These are phyloP conservation scores for Mycocentrospora acerina DNA, from an alignment of 2,329 filamentous ascomycete genomes.

Conservation along the genomic window DNA sequence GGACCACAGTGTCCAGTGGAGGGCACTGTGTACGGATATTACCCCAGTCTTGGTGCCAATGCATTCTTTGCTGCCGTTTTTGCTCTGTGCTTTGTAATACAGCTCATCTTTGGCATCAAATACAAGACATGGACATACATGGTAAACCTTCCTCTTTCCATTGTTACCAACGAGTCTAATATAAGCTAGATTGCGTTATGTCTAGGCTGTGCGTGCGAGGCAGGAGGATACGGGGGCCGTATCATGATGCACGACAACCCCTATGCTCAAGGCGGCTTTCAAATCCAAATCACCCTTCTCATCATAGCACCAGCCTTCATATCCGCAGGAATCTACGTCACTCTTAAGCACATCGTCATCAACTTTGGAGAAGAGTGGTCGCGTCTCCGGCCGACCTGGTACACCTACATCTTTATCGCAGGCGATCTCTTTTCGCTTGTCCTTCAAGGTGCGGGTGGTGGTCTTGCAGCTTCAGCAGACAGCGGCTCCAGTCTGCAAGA, in stretches of 20 bases:
- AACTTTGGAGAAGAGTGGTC: constrained; percentile 50
- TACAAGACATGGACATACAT: constrained; percentile 60
- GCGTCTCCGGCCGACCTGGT: constrained; percentile 40
- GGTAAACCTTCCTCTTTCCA: constrained; percentile 10
- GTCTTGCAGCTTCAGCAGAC: constrained; percentile 56
- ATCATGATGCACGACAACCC: constrained; percentile 57
- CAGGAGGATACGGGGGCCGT: constrained; percentile 59
- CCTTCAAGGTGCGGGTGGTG: constrained; percentile 60
- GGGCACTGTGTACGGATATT: constrained; percentile 56
- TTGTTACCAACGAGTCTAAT: constrained; percentile 3
- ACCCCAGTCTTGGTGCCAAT: constrained; percentile 54
- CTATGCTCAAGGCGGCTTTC: constrained; percentile 51
- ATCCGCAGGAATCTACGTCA: constrained; percentile 58
- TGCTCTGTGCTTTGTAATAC: constrained; percentile 50
- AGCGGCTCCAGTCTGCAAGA: constrained; percentile 41
- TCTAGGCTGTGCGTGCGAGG: constrained; percentile 53
- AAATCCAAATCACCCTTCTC: constrained; percentile 58
- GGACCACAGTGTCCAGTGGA: constrained; percentile 46
- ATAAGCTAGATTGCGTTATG: constrained; percentile 44
- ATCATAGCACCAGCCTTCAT: constrained; percentile 60
- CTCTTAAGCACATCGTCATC: constrained; percentile 59
- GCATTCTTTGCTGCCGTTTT: constrained; percentile 56
- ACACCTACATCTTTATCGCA: constrained; percentile 62
- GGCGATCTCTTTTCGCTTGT: constrained; percentile 61
- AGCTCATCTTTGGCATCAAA: constrained; percentile 52